phyloP scores from a whole-genome alignment of 1,284 basidiomycete species.

The Cutaneotrichosporon dermatis region DNA sequence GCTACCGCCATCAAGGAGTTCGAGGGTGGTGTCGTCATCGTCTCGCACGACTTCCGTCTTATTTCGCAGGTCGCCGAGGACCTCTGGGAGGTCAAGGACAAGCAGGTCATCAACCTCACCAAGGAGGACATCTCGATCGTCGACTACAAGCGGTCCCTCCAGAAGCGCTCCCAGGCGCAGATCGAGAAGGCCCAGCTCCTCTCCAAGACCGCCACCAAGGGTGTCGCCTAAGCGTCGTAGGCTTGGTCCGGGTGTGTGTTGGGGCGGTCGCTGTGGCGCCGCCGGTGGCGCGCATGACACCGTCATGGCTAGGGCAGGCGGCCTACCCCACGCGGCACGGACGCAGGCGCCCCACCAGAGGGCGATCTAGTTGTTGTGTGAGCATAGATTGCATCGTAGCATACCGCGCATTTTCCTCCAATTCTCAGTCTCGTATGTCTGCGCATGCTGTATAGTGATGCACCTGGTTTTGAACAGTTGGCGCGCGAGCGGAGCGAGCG shows the following conservation, averaged over 20 bases:
- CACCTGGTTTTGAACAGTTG: background rate
- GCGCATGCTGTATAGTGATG: conserved; percentile 6
- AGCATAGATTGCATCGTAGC: conserved; percentile 11
- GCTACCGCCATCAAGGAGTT: conserved; percentile 94
- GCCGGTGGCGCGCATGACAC: background rate
- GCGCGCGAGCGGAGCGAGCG: too few relatives aligned
- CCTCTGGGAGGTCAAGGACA: conserved; percentile 96
- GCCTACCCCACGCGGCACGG: too few relatives aligned
- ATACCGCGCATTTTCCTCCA: conserved; percentile 3
- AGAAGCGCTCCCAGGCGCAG: conserved; percentile 52
- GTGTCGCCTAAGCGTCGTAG: conserved; percentile 38
- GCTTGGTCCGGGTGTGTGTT: background rate
- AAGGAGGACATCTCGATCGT: conserved; percentile 82
- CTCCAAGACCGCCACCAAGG: conserved; percentile 61
- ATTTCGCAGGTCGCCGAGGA: conserved; percentile 95
- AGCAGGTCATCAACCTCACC: conserved; percentile 88
- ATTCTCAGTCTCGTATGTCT: conserved; percentile 1
- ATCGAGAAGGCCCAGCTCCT: conserved; percentile 91
- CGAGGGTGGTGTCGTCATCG: conserved; percentile 94
- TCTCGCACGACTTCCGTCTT: conserved; percentile 94
- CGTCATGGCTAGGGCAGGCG: too few relatives aligned
- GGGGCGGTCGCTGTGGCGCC: background rate
- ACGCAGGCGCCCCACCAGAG: background rate
- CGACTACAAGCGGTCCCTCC: conserved; percentile 71
- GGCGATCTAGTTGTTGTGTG: conserved; percentile 10